Conservation (phyloP, 306 rosid genomes). For the Dryas alaskensis region DNA sequence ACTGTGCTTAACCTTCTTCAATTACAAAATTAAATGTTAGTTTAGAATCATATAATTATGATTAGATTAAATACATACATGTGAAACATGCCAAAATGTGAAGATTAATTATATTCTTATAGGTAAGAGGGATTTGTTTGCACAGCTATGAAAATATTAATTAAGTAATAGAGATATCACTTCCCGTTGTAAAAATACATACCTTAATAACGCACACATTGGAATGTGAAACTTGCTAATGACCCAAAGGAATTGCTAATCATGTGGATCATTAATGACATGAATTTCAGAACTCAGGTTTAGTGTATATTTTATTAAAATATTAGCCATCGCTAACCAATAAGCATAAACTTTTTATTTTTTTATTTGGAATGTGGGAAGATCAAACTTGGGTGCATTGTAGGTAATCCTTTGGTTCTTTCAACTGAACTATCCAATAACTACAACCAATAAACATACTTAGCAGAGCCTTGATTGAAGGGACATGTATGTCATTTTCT, state of each 20-base stretch:
- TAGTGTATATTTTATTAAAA: neutral
- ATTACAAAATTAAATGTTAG: neutral
- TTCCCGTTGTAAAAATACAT: neutral
- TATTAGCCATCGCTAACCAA: neutral
- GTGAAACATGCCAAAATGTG: neutral
- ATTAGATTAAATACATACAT: neutral
- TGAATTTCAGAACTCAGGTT: conserved; percentile 7
- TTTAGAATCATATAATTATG: no score
- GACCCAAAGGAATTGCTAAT: neutral
- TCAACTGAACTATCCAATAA: no score
- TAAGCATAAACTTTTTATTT: no score
- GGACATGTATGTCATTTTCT: conserved; percentile 36
- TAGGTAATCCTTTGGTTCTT: no score
- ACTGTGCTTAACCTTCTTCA: neutral
- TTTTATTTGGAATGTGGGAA: no score
- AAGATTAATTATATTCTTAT: conserved; percentile 8
- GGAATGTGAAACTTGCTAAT: conserved; percentile 4
- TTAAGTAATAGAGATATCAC: neutral
- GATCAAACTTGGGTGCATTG: no score
- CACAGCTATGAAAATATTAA: neutral
- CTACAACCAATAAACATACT: neutral
- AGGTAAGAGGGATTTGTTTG: neutral
- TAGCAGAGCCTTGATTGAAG: conserved; percentile 33
- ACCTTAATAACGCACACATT: neutral
- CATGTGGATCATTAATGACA: conserved; percentile 13